Base-by-base conservation (phyloP, 2,329 filamentous ascomycete genomes). In the Colletotrichum noveboracense region DNA sequence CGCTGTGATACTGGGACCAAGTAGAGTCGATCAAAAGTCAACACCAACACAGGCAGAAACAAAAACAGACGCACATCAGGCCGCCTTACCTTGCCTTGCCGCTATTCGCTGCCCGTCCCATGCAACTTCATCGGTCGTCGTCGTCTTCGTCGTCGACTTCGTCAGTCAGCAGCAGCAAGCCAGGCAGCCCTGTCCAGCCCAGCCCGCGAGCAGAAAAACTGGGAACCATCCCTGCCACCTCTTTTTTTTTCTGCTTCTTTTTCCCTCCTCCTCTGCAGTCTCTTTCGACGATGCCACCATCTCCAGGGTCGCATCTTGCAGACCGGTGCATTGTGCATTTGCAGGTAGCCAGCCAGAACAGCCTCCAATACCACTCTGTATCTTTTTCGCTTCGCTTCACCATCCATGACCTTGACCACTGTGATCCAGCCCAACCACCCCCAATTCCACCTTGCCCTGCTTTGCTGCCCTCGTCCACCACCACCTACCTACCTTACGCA, bases 201-300 rank as follows among this genome's bases (percentile, higher is more conserved):
- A 52, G 38, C 36, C 30, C 16, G 52, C 65, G 12, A 36, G 13
- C 52, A 21, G 30, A 70, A 34, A 76, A 79, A 79, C 78, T 78
- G 78, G 78, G 78, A 76, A 78, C 60, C 43, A 79, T 55, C 78
- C 77, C 71, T 74, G 71, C 60, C 43, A 36, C 66, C 16, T 58
- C 43, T 69, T 70, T 74, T 56, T 38, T 68, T 56, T 8, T 24
- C 13, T 36, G 28, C 38, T 60, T 16, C 55, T 18, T 14, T 48
- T 66, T 32, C 28, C 24, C 18, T 4, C 24, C 18, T 4, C 32
- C 10, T 60, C 13, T 43, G 43, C 43, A 48, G 43, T 48, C 43
- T 48, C 43, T 48, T 21, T 52, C 43, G 43, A 52, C 26, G 32
- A 61, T 69, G 66, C 55, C 66, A 64, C 66, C 61, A 66, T 66